Evolutionary conservation across 192 early-diverging fungal genomes (phyloP), one percentile per base, ranked within the genome.

Genomic region (Coemansia sp.): DNA sequence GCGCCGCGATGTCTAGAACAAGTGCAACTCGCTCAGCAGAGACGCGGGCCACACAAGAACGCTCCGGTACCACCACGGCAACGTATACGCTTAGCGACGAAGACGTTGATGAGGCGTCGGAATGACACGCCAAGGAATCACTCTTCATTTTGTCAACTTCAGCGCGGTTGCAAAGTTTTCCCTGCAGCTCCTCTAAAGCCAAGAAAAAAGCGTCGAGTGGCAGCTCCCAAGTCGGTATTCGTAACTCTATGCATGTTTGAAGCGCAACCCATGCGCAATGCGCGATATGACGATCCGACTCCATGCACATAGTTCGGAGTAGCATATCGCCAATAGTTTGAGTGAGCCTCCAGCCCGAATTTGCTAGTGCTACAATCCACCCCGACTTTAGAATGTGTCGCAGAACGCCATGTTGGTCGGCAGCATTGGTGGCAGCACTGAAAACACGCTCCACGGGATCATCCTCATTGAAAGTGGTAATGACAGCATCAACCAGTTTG

Each of bases 281-380:
- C 4, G 68, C 69, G 17, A 51, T 16, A 17, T 36, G 13, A 19
- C 31, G 6, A 37, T 68, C 66, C 16, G 21, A 1, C 17, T 60
- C 56, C 10, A 64, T 31, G 60, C 69, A 71, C 64, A 64, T 41
- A 2, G 60, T 42, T 17, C 56, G 60, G 24, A 77, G 53, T 29
- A 77, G 41, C 17, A 62, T 24, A 16, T 77, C 66, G 0, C 75
- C 75, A 33, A 72, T 39, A 39, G 57, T 51, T 24, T 68, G 75
- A 21, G 75, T 72, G 17, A 77, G 69, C 46, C 19, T 57, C 75
- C 75, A 77, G 14, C 75, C 75, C 19, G 40, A 17, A 24, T 60
- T 29, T 16, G 60, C 69, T 42, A 59, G 69, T 2, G 62, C 39
- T 24, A 35, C 21, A 31, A 77, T 56, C 69, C 69, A 72, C 0